A percentile compares a stretch with the other conserved stretches of the same genome.
Conservation (phyloP, 2,329 filamentous ascomycete species). For the Ilyonectria robusta region DNA sequence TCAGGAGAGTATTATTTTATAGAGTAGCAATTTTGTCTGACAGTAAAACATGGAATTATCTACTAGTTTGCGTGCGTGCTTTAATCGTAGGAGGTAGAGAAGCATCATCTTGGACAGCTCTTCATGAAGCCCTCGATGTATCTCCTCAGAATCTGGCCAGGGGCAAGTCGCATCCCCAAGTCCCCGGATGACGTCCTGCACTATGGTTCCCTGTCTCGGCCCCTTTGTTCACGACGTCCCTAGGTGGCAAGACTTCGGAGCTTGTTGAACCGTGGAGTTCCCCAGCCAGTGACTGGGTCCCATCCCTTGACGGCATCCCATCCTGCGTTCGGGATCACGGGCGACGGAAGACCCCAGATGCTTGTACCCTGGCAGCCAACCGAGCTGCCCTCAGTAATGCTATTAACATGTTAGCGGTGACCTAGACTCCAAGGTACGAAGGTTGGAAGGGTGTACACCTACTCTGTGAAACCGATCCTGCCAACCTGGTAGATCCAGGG, state of each 20-base stretch:
- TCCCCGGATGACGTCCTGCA: neutral
- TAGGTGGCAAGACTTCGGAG: constrained; percentile 43
- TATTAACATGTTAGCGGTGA: constrained; percentile 31
- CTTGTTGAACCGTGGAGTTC: constrained; percentile 61
- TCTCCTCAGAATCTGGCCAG: neutral
- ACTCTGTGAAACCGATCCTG: constrained; percentile 53
- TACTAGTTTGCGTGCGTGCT: neutral
- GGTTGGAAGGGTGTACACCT: constrained; percentile 29
- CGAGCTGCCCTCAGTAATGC: constrained; percentile 54
- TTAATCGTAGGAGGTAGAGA: neutral
- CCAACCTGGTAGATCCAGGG: constrained; percentile 68
- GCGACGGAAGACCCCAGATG: constrained; percentile 43
- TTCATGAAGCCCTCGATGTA: neutral
- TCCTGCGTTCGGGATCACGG: constrained; percentile 46
- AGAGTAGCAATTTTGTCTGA: neutral
- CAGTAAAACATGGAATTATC: neutral
- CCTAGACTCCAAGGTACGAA: neutral
- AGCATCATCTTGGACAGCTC: neutral
- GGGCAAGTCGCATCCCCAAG: neutral
- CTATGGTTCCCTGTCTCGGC: neutral
- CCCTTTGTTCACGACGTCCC: constrained; percentile 3
- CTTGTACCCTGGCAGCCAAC: constrained; percentile 51
- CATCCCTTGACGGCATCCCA: constrained; percentile 52
- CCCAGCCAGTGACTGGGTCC: constrained; percentile 59
- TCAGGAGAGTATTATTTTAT: neutral